These are phyloP conservation scores for Fusarium kyushuense DNA, from an alignment of 2,329 filamentous ascomycete species.

Conservation along the genomic window DNA sequence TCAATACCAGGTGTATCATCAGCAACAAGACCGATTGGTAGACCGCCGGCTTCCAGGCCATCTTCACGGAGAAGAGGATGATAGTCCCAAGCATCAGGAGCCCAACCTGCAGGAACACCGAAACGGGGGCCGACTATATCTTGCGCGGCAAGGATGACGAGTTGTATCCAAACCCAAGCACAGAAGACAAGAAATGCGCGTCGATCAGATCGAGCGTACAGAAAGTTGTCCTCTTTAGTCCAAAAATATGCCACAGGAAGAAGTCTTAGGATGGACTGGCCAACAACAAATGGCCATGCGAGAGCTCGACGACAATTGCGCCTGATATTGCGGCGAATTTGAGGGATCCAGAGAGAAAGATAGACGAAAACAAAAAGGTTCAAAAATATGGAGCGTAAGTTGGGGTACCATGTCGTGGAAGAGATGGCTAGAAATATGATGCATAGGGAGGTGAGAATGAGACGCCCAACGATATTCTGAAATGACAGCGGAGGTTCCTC, in stretches of 20 bases:
- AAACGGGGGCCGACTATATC: constrained; percentile 90
- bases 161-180: constrained; percentile 89
- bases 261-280: constrained; percentile 82
- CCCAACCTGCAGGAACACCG: constrained; percentile 77
- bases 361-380: constrained; percentile 78
- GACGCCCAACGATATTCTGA: constrained; percentile 67
- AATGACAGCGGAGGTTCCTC: constrained; percentile 58
- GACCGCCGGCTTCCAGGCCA: constrained; percentile 79
- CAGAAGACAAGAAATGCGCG: constrained; percentile 69
- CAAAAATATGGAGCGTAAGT: constrained; percentile 67
- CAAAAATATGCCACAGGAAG: constrained; percentile 90
- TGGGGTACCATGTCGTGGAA: constrained; percentile 70
- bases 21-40: constrained; percentile 78
- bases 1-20: constrained; percentile 46
- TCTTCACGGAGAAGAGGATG: constrained; percentile 90
- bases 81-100: constrained; percentile 89
- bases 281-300: constrained; percentile 90
- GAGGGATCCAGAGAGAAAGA: constrained; percentile 91
- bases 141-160: constrained; percentile 82
- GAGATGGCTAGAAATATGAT: constrained; percentile 70
- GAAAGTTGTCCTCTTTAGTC: constrained; percentile 79
- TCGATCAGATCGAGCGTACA: constrained; percentile 79
- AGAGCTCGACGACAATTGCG: constrained; percentile 93
- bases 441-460: constrained; percentile 66
- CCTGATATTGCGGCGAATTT: constrained; percentile 89